Percentiles rank a stretch among this genome's conserved stretches.
phyloP scores from a whole-genome alignment of 2,329 filamentous ascomycete genomes.

The Cadophora sp. region DNA sequence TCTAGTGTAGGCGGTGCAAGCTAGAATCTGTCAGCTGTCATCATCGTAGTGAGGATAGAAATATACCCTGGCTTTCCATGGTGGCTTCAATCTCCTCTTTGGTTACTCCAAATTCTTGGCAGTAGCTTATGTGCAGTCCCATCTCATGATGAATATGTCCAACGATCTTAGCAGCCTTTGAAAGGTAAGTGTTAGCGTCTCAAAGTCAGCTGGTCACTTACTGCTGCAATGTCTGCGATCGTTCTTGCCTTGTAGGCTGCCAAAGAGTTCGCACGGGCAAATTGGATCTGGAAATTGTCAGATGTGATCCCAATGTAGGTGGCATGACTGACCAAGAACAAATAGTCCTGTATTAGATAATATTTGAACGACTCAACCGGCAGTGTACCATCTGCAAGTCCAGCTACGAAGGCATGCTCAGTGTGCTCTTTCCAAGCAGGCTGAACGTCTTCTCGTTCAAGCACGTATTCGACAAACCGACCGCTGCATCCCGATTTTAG shows the following conservation, averaged over 20 bases:
- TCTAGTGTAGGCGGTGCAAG: slow-evolving; percentile 83
- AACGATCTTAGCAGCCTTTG: slow-evolving; percentile 71
- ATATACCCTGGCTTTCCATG: slow-evolving; percentile 74
- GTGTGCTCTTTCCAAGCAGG: slow-evolving; percentile 77
- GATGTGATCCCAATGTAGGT: not conserved
- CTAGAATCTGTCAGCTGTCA: slow-evolving; percentile 43
- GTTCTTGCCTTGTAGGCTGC: slow-evolving; percentile 83
- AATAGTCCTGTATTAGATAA: slow-evolving; percentile 91
- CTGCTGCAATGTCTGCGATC: slow-evolving; percentile 74
- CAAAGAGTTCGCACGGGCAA: slow-evolving; percentile 84
- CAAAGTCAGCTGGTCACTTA: slow-evolving; percentile 47
- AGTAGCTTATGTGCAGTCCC: slow-evolving; percentile 82
- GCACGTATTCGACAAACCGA: slow-evolving; percentile 82
- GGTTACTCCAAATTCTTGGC: slow-evolving; percentile 78
- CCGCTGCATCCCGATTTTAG: slow-evolving; percentile 55
- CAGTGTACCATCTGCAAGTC: slow-evolving; percentile 77
- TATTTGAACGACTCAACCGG: slow-evolving; percentile 81
- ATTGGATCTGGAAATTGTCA: slow-evolving; percentile 68
- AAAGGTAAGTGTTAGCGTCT: not conserved
- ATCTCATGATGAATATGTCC: slow-evolving; percentile 81
- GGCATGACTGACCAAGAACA: slow-evolving; percentile 71
- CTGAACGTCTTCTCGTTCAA: slow-evolving; percentile 77
- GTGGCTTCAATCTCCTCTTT: slow-evolving; percentile 74
- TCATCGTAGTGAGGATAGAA: not conserved
- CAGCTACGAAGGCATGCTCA: slow-evolving; percentile 82